Base-by-base conservation (phyloP, 2,329 filamentous ascomycete species). In the Metarhizium album region DNA sequence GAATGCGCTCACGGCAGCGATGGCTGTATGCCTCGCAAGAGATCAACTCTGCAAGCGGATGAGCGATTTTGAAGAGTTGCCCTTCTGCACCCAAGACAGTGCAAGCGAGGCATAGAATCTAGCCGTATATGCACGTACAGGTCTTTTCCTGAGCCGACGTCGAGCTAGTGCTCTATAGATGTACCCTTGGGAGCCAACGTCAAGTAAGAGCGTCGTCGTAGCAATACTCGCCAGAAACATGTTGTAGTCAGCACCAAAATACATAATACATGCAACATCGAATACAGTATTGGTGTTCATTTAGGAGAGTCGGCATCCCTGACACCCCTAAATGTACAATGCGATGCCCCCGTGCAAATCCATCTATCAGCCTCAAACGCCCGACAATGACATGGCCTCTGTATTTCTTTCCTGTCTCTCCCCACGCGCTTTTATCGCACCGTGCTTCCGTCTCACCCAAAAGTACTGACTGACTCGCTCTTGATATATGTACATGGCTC, bases 1-100 rank as follows among this genome's bases (percentile, higher is more conserved):
- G 71, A 73, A 73, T 54, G 71, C 69, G 2, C 55, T 73, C 37
- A 73, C 71, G 3, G 49, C 71, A 9, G 71, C 69, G 8, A 62
- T 70, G 22, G 64, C 64, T 11, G 63, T 65, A 2, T 73, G 70
- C 49, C 55, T 68, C 49, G 70, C 70, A 3, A 62, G 70, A 14
- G 69, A 73, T 46, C 66, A 70, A 49, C 58, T 72, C 49, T 66
- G 64, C 45, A 51, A 56, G 6, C 59, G 67, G 42, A 46, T 56
- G 20, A 59, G 58, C 2, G 66, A 71, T 53, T 72, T 72, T 59
- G 62, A 68, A 46, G 55, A 61, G 35, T 45, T 60, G 42, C 54
- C 58, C 53, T 20, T 20, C 37, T 2, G 49, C 58, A 24, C n/a
- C n/a, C 56, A 61, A n/a, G 67, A 69, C 16, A 69, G 67, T 47